Percentiles rank a stretch among this genome's conserved stretches.
Conservation (phyloP, 169 alveolate genomes). For the Plasmodium ovale region DNA sequence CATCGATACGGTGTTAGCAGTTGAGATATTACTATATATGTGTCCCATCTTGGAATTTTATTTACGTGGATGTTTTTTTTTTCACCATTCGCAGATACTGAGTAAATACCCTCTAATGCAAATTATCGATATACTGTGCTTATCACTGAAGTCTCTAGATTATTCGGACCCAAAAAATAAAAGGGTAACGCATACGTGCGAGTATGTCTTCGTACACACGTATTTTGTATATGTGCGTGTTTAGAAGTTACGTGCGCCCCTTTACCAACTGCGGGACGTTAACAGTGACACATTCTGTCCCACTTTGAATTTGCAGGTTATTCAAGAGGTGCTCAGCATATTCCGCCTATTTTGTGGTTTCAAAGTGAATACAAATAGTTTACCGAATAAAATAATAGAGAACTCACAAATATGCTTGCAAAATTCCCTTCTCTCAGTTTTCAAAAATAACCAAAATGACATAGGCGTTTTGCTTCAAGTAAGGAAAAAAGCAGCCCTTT, state of each 20-base stretch:
- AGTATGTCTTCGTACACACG: neutral
- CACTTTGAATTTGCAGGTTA: slow-evolving; percentile 16
- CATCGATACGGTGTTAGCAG: no score
- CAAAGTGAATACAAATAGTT: slow-evolving; percentile 59
- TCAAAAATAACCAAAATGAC: slow-evolving; percentile 65
- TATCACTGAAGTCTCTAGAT: slow-evolving; percentile 62
- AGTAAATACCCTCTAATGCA: slow-evolving; percentile 71
- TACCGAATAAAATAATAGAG: slow-evolving; percentile 43
- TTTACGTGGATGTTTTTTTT: neutral
- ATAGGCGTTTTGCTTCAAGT: slow-evolving; percentile 56
- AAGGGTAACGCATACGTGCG: slow-evolving; percentile 7
- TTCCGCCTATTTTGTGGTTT: slow-evolving; percentile 70
- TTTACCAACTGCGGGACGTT: neutral
- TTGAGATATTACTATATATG: no score
- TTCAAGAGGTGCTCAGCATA: slow-evolving; percentile 50
- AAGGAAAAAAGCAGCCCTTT: slow-evolving; percentile 5
- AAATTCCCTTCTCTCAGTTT: slow-evolving; percentile 54
- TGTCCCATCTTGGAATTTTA: no score
- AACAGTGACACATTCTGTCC: neutral
- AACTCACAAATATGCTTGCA: slow-evolving; percentile 67
- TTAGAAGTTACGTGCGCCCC: neutral
- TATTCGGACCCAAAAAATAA: slow-evolving; percentile 70
- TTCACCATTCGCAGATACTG: slow-evolving; percentile 9
- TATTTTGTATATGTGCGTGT: neutral
- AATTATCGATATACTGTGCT: slow-evolving; percentile 44